Base-by-base conservation (phyloP, 2,329 filamentous ascomycete genomes). In the Tetracladium maxilliforme region DNA sequence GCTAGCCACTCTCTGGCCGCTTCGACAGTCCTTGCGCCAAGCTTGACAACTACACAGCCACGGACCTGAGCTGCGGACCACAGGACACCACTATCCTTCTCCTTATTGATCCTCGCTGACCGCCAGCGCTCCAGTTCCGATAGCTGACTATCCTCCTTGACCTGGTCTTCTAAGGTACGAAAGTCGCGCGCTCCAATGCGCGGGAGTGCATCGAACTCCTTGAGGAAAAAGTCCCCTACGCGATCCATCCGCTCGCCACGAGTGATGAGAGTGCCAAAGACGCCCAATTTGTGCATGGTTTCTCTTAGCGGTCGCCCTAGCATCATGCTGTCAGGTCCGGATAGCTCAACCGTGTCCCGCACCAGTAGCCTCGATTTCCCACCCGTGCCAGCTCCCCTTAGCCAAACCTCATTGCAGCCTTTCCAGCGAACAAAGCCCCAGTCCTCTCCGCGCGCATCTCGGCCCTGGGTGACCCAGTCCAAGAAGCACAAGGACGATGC, bases 381-480 rank as follows among this genome's bases (percentile, higher is more conserved):
- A 27, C 47, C 54, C 14, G 47, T 53, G 6, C 43, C 40, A 32
- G 43, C 33, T 4, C 46, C 40, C 2, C 40, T 32, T 20, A 54
- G 45, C 72, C 78, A 87, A n/a, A 95, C 64, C 52, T 98, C 90
- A 44, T 94, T 95, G 35, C 79, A 66, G 7, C 83, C 84, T 30
- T 61, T 69, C 71, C 90, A 95, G 33, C 64, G 65, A 29, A 64
- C 56, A 32, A 94, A 73, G 37, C 74, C 75, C 90, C 90, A 98
- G 34, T 82, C 65, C 52, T 98, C 90, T 14, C 84, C 86, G 23
- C 80, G 69, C 5, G 90, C 86, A 5, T 64, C 70, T 11, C 90
- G 70, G 6, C 90, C 90, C 42, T 87, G 80, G 3, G 75, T 92
- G 6, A 95, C 84, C 90, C 90, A 98, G 49, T 98, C 90, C 22